phyloP scores from a whole-genome alignment of 2,329 filamentous ascomycete species.

The Macroventuria anomochaeta region DNA sequence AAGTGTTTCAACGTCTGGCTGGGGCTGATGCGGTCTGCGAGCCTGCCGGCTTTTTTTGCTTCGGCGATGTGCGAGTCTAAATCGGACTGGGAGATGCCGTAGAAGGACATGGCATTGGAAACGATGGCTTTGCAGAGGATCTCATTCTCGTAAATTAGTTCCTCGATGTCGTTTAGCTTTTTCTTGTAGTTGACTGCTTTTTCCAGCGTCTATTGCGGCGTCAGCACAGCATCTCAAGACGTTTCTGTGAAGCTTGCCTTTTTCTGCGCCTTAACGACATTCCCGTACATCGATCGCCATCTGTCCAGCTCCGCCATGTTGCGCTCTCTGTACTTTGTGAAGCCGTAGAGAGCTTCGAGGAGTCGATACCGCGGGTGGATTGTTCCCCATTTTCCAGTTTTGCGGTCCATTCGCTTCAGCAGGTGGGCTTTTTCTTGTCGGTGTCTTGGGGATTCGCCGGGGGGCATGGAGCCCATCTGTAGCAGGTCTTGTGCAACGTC shows the following conservation, averaged over 20 bases:
- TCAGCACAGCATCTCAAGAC: neutral
- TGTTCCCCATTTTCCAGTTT: slow-evolving; percentile 27
- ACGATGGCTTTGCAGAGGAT: slow-evolving; percentile 57
- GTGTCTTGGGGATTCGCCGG: slow-evolving; percentile 20
- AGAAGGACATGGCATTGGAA: slow-evolving; percentile 55
- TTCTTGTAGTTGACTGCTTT: slow-evolving; percentile 28
- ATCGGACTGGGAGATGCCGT: slow-evolving; percentile 54
- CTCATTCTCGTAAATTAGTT: slow-evolving; percentile 55
- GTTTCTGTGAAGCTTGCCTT: slow-evolving; percentile 9
- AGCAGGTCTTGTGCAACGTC: slow-evolving; percentile 15
- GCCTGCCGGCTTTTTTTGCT: slow-evolving; percentile 41
- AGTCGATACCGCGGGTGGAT: slow-evolving; percentile 31
- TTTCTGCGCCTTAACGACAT: slow-evolving; percentile 33
- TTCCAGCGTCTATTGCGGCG: slow-evolving; percentile 23
- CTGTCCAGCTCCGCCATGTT: slow-evolving; percentile 30
- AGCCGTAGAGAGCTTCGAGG: slow-evolving; percentile 29
- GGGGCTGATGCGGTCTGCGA: slow-evolving; percentile 57
- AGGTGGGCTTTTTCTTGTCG: slow-evolving; percentile 29
- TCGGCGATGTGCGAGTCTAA: slow-evolving; percentile 54
- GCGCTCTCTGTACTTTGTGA: slow-evolving; percentile 26
- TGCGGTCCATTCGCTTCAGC: slow-evolving; percentile 27
- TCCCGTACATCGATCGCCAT: slow-evolving; percentile 33
- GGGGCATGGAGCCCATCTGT: slow-evolving; percentile 20
- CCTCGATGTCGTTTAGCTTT: slow-evolving; percentile 56
- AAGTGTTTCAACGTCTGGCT: slow-evolving; percentile 64